Evolutionary conservation across 768 basidiomycete species (phyloP).

Genomic region (Psilocybe sp.): DNA sequence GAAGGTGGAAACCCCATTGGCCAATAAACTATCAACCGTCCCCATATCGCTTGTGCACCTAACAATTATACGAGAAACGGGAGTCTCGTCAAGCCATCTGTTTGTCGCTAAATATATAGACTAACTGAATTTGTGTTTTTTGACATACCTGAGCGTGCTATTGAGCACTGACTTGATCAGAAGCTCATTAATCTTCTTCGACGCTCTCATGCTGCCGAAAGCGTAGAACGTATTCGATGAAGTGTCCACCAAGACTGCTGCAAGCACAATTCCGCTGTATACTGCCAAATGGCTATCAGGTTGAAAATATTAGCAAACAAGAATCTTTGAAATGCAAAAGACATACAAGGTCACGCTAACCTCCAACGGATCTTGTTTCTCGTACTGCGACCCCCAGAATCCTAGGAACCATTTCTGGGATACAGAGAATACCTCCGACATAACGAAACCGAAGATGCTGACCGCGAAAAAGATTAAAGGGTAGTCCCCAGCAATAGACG

Average conservation of each 20-base stretch:
- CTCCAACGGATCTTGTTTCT: not conserved
- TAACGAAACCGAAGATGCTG: slow-evolving; percentile 11
- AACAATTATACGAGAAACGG: not conserved
- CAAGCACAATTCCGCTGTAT: not conserved
- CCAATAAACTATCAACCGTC: not conserved
- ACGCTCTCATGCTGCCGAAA: slow-evolving; percentile 1
- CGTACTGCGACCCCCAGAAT: slow-evolving; percentile 34
- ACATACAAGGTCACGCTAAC: not conserved
- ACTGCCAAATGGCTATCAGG: not conserved
- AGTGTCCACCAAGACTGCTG: not conserved
- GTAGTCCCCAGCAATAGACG: slow-evolving; percentile 32
- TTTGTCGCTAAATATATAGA: not conserved
- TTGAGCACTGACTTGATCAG: slow-evolving; percentile 1
- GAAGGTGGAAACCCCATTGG: not conserved
- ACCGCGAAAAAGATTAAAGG: slow-evolving; percentile 30
- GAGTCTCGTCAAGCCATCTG: slow-evolving; percentile 7
- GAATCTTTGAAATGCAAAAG: not conserved
- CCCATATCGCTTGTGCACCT: slow-evolving; percentile 5
- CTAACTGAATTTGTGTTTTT: too few species aligned
- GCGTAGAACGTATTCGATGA: not conserved
- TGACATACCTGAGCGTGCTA: slow-evolving; percentile 3
- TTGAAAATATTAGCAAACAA: not conserved
- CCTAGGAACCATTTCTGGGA: slow-evolving; percentile 39
- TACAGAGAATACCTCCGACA: slow-evolving; percentile 23
- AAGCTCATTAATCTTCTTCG: not conserved